Evolutionary conservation across 805 yeast genomes (phyloP).

Genomic region (Lipomyces orientalis): DNA sequence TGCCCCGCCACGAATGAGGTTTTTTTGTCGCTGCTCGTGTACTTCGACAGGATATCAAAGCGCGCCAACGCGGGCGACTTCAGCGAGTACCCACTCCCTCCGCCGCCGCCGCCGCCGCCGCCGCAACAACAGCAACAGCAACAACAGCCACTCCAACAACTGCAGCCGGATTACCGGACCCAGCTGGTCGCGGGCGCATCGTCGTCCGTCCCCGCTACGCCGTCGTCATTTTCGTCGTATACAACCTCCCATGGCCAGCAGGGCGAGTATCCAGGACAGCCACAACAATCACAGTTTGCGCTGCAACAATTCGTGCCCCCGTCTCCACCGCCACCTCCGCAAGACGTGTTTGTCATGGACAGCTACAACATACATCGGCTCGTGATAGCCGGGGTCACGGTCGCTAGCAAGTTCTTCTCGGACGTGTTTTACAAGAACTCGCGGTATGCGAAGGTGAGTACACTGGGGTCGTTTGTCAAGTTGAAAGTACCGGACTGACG

Average conservation of each 20-base stretch:
- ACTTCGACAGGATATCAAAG: conserved; percentile 91
- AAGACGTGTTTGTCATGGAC: conserved; percentile 82
- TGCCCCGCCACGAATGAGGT: conserved; percentile 99
- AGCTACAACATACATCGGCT: conserved; percentile 93
- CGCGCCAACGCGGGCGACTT: conserved; percentile 59
- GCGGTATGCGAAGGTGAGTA: conserved; percentile 74
- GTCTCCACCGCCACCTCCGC: conserved; percentile 36
- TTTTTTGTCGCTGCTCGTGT: conserved; percentile 84
- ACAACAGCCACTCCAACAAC: not conserved
- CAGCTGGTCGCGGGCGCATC: not conserved
- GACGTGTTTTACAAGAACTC: conserved; percentile 94
- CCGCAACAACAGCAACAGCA: not conserved
- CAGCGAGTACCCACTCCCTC: conserved; percentile 10
- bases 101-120: conserved; percentile 2
- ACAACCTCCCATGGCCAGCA: conserved; percentile 10
- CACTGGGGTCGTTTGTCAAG: not conserved
- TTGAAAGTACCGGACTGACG: not conserved
- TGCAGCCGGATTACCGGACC: not conserved
- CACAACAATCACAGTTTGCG: conserved; percentile 27
- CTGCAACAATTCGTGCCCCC: conserved; percentile 16
- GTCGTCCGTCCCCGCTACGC: conserved; percentile 13
- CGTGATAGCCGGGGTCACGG: conserved; percentile 93
- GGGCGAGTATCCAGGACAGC: conserved; percentile 14
- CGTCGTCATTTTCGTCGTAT: conserved; percentile 17
- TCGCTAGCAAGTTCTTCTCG: conserved; percentile 90